Evolutionary conservation across 192 early-diverging fungal genomes (phyloP), one percentile per base, ranked within the genome.

Genomic region (Mortierella alpina): DNA sequence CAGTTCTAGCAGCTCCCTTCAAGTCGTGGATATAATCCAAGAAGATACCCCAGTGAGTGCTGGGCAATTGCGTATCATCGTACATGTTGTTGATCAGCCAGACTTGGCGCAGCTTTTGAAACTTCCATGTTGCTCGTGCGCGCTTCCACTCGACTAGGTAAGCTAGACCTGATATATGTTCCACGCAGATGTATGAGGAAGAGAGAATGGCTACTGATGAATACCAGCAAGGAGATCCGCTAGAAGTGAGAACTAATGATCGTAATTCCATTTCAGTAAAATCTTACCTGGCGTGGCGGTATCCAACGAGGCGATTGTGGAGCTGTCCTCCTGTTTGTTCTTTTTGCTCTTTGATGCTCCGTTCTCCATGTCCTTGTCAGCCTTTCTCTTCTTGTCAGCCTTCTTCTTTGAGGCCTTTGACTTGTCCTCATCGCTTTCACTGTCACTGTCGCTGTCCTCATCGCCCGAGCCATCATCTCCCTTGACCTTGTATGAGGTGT

Each of bases 21-120:
- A 84, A 51, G 22, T 84, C 75, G 20, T 62, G 70, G 51, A 84
- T 84, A 22, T 84, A 84, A 23, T 84, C 82, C 53, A 84, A 56
- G 47, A 78, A 84, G 52, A 84, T 66, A 0, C 49, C 55, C 71
- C 75, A 84, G 55, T 78, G 75, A 7, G 75, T 58, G 20, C 50
- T 52, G 17, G 82, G 75, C 7, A 84, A 2, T n/a, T 78, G 59
- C 14, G 64, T 69, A 49, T 77, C 66, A 48, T 68, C 60, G 46
- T 84, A 84, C 60, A 77, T 73, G 47, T 79, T 51, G 54, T 70
- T 77, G 23, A 84, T 50, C 44, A 84, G 44, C 82, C 82, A 84
- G 13, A 84, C 75, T 56, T 84, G 82, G 13, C 75, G 74, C 18
- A 74, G 31, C 68, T 84, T 84, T 61, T 84, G 82, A 55, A 84